Conservation (phyloP, 208 protist species). For the Leishmania mexicana region DNA sequence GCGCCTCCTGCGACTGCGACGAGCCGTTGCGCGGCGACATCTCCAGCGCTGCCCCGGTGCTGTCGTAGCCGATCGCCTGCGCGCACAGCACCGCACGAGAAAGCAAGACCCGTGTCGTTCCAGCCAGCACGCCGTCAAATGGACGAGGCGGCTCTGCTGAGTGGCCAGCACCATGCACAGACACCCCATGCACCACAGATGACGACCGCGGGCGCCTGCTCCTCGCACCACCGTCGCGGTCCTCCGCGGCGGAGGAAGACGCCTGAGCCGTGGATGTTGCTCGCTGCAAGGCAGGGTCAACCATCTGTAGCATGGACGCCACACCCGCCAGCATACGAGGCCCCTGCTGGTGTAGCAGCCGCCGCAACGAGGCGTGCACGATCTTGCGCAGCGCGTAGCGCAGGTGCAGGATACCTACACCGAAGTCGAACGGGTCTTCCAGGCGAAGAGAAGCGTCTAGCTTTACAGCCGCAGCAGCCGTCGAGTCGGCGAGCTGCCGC, state of each 20-base stretch:
- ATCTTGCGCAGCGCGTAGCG: conserved; percentile 86
- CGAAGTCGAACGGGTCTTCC: conserved; percentile 78
- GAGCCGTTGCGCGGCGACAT: conserved; percentile 8
- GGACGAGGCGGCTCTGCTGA: not conserved
- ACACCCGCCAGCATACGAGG: conserved; percentile 66
- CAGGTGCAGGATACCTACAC: conserved; percentile 80
- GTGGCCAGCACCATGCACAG: not conserved
- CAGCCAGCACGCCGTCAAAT: conserved; percentile 64
- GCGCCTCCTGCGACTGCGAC: conserved; percentile 7
- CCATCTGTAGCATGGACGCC: conserved; percentile 54
- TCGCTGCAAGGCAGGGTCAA: conserved; percentile 36
- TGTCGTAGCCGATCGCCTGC: conserved; percentile 52
- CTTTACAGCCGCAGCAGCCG: conserved; percentile 14
- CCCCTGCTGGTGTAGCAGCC: conserved; percentile 54
- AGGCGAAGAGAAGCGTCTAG: conserved; percentile 68
- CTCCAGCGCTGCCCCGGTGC: conserved; percentile 25
- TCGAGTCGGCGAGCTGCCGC: not conserved
- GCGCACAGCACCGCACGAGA: conserved; percentile 68
- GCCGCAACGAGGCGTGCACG: conserved; percentile 78
- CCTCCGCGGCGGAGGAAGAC: not conserved
- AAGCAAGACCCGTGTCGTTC: conserved; percentile 72
- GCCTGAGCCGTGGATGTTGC: not conserved
- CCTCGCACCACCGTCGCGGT: not conserved
- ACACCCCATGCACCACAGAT: not conserved
- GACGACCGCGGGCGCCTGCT: not conserved